Evolutionary conservation across 345 rosid genomes (phyloP), one percentile per base, ranked within the genome.

Genomic region (sweet orange (Citrus sinensis)): DNA sequence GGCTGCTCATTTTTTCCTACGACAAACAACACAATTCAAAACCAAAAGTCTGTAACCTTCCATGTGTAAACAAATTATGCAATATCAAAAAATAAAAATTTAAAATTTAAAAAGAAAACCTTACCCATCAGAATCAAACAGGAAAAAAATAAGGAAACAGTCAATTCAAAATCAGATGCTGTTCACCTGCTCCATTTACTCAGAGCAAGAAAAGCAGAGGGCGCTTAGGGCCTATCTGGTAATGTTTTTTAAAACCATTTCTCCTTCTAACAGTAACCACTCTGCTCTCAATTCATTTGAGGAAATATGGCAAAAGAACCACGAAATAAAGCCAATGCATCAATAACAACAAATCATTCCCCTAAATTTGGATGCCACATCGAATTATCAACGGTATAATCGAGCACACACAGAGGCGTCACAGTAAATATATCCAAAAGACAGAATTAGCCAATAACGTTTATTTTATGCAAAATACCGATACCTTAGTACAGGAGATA

Each of bases 1-100:
- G 93, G 88, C 98, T 88, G 78, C 97, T 92, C 97, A 92, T 92
- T 71, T 74, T 73, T 13, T 72, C 78, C 84, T 83, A 32, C 9
- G 1, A 62, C 71, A 64, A 55, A 5, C 42, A 46, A n/a, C 42
- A 58, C 22, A 24, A 34, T 35, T 76, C 20, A 78, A 71, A 32
- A 40, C 35, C 51, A 60, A 32, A 16, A 70, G 37, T 16, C 40
- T 71, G 4, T 35, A 22, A 66, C 29, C 37, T 62, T 46, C n/a
- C 7, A 49, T 9, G 17, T 7, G 30, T 0, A 9, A 32, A 46
- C 20, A 64, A 8, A 29, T 25, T 13, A 6, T 5, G 42, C 17
- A 55, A 58, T 30, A 34, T 55, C 49, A 75, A 63, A 62, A 19
- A 30, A 27, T n/a, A 1, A 25, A 4, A 2, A 9, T 1, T 16